Evolutionary conservation across 768 basidiomycete genomes (phyloP).

Genomic region (Calocera cornea): DNA sequence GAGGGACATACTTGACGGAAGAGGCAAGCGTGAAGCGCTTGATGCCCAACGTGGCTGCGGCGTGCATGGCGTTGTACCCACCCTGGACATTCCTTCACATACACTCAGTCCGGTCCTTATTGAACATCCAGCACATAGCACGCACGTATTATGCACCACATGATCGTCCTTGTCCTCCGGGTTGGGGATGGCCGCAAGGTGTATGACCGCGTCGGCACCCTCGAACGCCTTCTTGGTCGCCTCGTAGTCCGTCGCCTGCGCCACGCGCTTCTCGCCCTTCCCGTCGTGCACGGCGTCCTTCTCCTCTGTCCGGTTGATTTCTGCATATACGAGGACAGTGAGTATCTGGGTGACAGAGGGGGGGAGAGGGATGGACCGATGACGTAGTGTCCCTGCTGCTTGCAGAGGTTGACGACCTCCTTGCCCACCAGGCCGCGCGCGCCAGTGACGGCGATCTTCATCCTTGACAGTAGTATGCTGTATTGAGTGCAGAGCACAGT

Average conservation of each 20-base stretch:
- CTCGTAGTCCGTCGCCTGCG: slow-evolving; percentile 40
- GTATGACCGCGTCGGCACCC: slow-evolving; percentile 45
- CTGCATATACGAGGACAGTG: neutral
- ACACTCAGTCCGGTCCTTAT: neutral
- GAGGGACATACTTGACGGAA: slow-evolving; percentile 33
- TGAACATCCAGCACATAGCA: neutral
- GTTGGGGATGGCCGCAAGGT: slow-evolving; percentile 36
- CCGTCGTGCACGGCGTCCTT: neutral
- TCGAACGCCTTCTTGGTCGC: slow-evolving; percentile 30
- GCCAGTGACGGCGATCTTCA: neutral
- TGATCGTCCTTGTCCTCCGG: slow-evolving; percentile 43
- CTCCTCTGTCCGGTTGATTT: neutral
- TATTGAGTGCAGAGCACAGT: too few species aligned
- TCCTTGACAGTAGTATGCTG: neutral
- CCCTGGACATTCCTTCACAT: neutral
- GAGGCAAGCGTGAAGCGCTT: slow-evolving; percentile 50
- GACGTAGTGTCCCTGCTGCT: neutral
- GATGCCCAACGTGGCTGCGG: slow-evolving; percentile 34
- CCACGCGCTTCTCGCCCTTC: slow-evolving; percentile 8
- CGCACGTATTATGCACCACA: slow-evolving; percentile 8
- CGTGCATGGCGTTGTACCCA: neutral
- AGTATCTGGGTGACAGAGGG: neutral
- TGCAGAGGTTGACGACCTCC: neutral
- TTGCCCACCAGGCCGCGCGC: neutral
- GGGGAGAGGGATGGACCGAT: neutral